Conservation (phyloP, 805 yeast species). For the Blastobotrys terrestris region DNA sequence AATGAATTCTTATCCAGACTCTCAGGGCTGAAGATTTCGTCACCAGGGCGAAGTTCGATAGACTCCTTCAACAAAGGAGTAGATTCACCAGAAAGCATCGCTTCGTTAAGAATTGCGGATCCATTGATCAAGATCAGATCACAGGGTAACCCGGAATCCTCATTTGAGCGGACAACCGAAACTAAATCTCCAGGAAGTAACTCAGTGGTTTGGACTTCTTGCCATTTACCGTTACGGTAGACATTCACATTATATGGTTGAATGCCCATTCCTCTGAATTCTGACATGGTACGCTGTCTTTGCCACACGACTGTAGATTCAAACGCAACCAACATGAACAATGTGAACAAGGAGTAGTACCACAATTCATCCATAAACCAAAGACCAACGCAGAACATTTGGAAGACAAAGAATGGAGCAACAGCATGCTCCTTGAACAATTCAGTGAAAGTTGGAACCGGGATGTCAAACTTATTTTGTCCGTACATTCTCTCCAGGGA, state of each 20-base stretch:
- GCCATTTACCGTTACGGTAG: conserved; percentile 68
- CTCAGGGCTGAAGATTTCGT: conserved; percentile 63
- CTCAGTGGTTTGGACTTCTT: conserved; percentile 58
- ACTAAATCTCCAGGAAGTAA: conserved; percentile 86
- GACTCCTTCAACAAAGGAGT: conserved; percentile 95
- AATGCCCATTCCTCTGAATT: conserved; percentile 95
- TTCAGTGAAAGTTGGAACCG: conserved; percentile 85
- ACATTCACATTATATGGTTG: conserved; percentile 80
- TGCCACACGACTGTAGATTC: conserved; percentile 94
- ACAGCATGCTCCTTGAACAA: conserved; percentile 95
- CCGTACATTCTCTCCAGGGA: conserved; percentile 61
- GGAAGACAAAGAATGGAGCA: conserved; percentile 97
- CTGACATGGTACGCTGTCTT: conserved; percentile 89
- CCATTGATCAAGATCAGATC: conserved; percentile 84
- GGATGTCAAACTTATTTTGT: conserved; percentile 84
- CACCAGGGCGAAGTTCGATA: conserved; percentile 69
- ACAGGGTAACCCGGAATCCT: conserved; percentile 91
- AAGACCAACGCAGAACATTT: conserved; percentile 87
- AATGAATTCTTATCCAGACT: conserved; percentile 85
- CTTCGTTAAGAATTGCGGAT: conserved; percentile 93
- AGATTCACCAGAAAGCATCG: conserved; percentile 98
- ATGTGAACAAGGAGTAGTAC: conserved; percentile 87
- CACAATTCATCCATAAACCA: conserved; percentile 97
- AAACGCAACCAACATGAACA: conserved; percentile 87
- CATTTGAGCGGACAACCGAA: conserved; percentile 80